Base-by-base conservation (phyloP, 208 protist species). In the Leishmania mexicana region DNA sequence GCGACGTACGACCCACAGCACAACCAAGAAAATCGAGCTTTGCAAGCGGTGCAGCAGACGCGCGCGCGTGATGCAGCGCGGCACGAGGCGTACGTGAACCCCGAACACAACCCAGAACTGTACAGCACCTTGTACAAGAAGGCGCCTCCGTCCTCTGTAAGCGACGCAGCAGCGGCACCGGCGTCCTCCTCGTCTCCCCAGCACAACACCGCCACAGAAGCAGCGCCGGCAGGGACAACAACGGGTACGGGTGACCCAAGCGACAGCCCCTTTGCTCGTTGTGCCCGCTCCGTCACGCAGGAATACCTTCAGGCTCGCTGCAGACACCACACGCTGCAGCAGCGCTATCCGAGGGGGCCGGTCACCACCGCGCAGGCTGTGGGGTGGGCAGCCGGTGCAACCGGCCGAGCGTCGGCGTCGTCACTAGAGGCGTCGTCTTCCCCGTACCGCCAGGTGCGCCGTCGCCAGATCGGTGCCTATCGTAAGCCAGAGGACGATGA, bases 401-500 rank as follows among this genome's bases (percentile, higher is more conserved):
- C 28, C 38, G 62, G 11, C 28, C 6, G 13, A 4, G 62, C 57
- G 17, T 40, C 65, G 79, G 76, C 51, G 73, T 83, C 78, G 47
- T 35, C 53, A 24, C 1, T 45, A 5, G 60, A 53, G 10, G 31
- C 73, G 6, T 62, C 76, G 7, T 67, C 47, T 3, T 58, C 49
- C 38, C 19, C 60, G 51, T 40, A 15, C 70, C 77, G 4, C 62
- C 81, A 35, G 58, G 70, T 21, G 67, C 60, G 21, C 67, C 83
- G 60, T 13, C 72, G 73, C 7, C 35, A 75, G 10, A 65, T 78
- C 0, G 78, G 78, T 15, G 85, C 87, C 28, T 95, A 91, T 71
- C 90, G 83, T 62, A 85, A 89, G 67, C 86, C 88, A 1, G 92
- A 93, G 53, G 92, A 95, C 68, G 85, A 87, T 1, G 92, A 95